Base-by-base conservation (phyloP, 1,284 basidiomycete species). In the Boletus sp. region DNA sequence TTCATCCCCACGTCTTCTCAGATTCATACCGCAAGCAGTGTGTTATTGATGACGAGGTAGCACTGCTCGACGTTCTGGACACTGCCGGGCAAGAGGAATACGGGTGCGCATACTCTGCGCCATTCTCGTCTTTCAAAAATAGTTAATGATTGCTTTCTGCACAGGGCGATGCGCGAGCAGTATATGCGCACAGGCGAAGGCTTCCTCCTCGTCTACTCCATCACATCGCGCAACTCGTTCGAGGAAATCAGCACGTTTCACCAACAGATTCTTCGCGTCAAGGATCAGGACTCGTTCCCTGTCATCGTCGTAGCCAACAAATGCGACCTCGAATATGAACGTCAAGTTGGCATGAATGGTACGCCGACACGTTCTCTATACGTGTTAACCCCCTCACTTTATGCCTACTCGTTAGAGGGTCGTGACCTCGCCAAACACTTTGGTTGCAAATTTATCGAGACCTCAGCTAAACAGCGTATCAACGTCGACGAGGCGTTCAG, bases 81-180 rank as follows among this genome's bases (percentile, higher is more conserved):
- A 99, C 96, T 4, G 96, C 96, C 41, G 95, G 95, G 39, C 95
- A 99, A 71, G 95, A 99, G 71, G 95, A 99, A 76, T 99, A 99
- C 68, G 91, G 89, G 94, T 95, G 57, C 52, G 88, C 79, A 26
- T 25, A 23, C 48, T 32, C 44, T 48, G 23, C 12, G 7, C 8
- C 10, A 1, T n/a, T 8, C 19, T n/a, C 23, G 13, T 43, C 43
- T 25, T 40, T 36, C 32, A 16, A 16, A 12, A n/a, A 35, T 51
- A 50, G 40, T 26, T 33, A 32, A 23, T 26, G 13, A 3, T 34
- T 16, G 8, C 41, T 19, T 16, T 25, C 16, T 22, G 33, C 46
- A 44, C 62, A 94, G 92, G 53, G 94, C 93, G 26, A 96, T 96
- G 94, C 86, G 94, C 46, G 94, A 96, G 68, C 94, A 96, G 63